A percentile compares a stretch with the other conserved stretches of the same genome.
Evolutionary conservation across 139 green algal genomes (phyloP).

Genomic region (Spirogloea muscicola): DNA sequence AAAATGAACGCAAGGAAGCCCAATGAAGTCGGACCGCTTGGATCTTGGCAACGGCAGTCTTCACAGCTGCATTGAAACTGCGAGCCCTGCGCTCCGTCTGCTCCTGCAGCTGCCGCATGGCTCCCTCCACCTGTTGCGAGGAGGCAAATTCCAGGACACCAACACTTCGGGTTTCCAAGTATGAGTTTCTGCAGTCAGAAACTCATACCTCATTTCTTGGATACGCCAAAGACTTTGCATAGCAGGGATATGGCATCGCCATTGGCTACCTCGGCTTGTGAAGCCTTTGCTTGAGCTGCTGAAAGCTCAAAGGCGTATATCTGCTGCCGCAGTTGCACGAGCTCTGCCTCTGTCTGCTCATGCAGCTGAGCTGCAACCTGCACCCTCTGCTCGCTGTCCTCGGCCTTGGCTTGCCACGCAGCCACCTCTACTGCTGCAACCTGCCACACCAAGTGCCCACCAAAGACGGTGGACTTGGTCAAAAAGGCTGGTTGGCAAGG

Average conservation of each 20-base stretch:
- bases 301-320: not conserved
- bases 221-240: too few relatives aligned
- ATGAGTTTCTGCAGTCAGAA: too few relatives aligned
- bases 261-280: conserved; percentile 16
- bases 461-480: too few relatives aligned
- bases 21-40: too few relatives aligned
- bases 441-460: too few relatives aligned
- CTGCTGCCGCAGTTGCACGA: conserved; percentile 14
- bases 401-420: conserved; percentile 5
- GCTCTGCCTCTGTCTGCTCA: conserved; percentile 19
- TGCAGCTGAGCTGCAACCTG: not conserved
- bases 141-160: too few relatives aligned
- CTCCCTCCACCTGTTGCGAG: conserved; percentile 28
- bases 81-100: conserved; percentile 17
- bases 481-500: too few relatives aligned
- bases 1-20: too few relatives aligned
- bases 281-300: conserved; percentile 19
- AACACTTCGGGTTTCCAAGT: too few relatives aligned
- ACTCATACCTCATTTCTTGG: too few relatives aligned
- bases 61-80: conserved; percentile 36
- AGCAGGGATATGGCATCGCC: too few relatives aligned
- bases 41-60: conserved; percentile 26
- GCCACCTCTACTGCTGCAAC: not conserved
- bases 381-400: not conserved
- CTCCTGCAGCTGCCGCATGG: conserved; percentile 28